These are phyloP conservation scores for Cutaneotrichosporon curvatum DNA, from an alignment of 1,284 basidiomycete species.

Conservation along the genomic window DNA sequence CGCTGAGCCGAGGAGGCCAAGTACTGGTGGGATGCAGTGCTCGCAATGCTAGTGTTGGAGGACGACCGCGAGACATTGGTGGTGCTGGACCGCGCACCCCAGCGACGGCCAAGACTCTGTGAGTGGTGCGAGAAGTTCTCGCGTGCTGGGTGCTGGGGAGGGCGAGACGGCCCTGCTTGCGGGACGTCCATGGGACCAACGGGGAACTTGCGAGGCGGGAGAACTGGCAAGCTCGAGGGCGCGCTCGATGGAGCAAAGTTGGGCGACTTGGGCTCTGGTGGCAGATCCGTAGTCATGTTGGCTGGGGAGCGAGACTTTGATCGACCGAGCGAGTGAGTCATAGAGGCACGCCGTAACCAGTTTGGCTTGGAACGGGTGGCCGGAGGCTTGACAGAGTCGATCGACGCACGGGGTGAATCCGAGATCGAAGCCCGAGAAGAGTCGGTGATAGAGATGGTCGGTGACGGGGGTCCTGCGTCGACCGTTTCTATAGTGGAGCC, in stretches of 20 bases:
- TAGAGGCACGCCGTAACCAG: slow-evolving; percentile 37
- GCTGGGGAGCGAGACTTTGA: slow-evolving; percentile 32
- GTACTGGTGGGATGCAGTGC: slow-evolving; percentile 22
- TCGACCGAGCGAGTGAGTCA: slow-evolving; percentile 23
- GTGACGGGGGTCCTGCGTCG: background rate
- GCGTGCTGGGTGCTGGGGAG: slow-evolving; percentile 24
- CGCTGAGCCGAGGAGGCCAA: slow-evolving; percentile 32
- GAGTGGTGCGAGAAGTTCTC: slow-evolving; percentile 29
- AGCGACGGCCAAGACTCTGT: slow-evolving; percentile 26
- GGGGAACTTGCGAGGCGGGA: slow-evolving; percentile 30
- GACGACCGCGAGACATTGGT: slow-evolving; percentile 26
- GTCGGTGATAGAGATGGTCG: slow-evolving; percentile 1
- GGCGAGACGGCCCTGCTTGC: slow-evolving; percentile 10
- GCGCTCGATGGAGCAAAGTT: slow-evolving; percentile 18
- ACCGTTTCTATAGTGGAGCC: background rate
- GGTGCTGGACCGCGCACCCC: slow-evolving; percentile 3
- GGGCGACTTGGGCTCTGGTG: slow-evolving; percentile 22
- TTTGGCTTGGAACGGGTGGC: slow-evolving; percentile 23
- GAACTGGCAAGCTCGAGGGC: slow-evolving; percentile 8
- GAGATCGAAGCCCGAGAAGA: slow-evolving; percentile 15
- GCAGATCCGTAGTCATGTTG: slow-evolving; percentile 15
- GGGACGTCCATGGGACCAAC: slow-evolving; percentile 22
- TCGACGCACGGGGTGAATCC: slow-evolving; percentile 7
- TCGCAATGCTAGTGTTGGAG: slow-evolving; percentile 28
- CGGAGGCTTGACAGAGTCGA: slow-evolving; percentile 20